Evolutionary conservation across 2,329 filamentous ascomycete genomes (phyloP), one percentile per base, ranked within the genome.

Genomic region (Aspergillus thermomutatus): DNA sequence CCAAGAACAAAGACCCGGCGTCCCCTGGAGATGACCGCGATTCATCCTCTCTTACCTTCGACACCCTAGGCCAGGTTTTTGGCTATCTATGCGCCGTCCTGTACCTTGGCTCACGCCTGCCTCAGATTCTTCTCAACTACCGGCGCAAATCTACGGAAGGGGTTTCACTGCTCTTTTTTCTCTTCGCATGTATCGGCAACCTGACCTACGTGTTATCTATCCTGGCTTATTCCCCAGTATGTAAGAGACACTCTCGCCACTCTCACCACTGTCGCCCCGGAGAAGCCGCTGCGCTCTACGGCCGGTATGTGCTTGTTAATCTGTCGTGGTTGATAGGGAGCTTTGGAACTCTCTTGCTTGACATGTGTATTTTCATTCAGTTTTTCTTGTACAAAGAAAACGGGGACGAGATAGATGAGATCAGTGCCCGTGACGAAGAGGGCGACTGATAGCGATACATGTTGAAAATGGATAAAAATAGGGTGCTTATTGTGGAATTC

Each of bases 101-200:
- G 4, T 97, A 99, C 69, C 89, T 97, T 10, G 91, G 91, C 23
- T 94, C 90, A 0, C 88, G 94, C 8, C 76, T 97, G 6, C 94
- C 94, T 0, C 94, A 99, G 77, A 81, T 99, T 1, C 81, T 97
- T 7, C 84, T 97, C 53, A 99, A 97, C 75, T 96, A 91, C 78
- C 86, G 90, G 21, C 88, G 94, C 60, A 96, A 96, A 77, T 92
- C 88, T 46, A 97, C 92, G 1, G 92, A 97, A 55, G 94, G 94
- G 3, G 88, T 99, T 21, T 93, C 90, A 62, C 87, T 97, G 77
- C 82, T 97, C 10, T 99, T 97, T 77, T 97, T 97, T 78, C 80
- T 97, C 23, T 97, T 99, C 72, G 94, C 94, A 4, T 97, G 93
- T 70, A 85, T 97, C 5, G 94, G 94, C 2, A 99, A 99, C 72